Percentiles rank a stretch among this genome's conserved stretches.
Evolutionary conservation across 257 asterid species (phyloP).

Genomic region (Nicotiana obtusifolia): DNA sequence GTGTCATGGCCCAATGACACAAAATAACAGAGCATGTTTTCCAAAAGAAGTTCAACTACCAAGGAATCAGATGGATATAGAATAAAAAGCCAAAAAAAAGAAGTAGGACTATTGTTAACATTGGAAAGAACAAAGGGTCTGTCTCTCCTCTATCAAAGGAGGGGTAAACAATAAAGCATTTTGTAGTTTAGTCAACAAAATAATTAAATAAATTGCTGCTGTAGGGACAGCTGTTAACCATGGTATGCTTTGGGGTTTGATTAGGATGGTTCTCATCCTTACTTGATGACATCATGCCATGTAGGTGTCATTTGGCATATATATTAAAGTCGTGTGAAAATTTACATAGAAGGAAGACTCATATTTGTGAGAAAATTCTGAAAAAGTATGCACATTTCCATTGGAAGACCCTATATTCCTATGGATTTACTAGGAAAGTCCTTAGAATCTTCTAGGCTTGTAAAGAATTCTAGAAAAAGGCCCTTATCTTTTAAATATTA

Average conservation of each 20-base stretch:
- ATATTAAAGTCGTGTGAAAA: no score
- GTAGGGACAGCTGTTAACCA: constrained; percentile 20
- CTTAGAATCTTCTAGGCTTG: no score
- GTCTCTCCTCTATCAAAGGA: constrained; percentile 25
- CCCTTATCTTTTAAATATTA: no score
- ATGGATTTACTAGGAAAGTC: no score
- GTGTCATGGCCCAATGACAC: constrained; percentile 36
- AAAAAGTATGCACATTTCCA: no score
- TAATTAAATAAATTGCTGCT: constrained; percentile 6
- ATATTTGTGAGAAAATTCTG: no score
- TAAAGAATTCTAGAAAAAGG: no score
- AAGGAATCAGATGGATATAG: not conserved
- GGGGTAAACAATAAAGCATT: constrained; percentile 18
- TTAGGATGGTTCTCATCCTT: not conserved
- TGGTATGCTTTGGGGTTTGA: not conserved
- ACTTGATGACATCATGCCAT: no score
- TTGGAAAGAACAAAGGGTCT: not conserved
- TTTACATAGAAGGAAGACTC: no score
- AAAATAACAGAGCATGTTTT: not conserved
- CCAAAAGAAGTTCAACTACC: constrained; percentile 8
- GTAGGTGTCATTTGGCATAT: no score
- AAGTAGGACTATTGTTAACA: not conserved
- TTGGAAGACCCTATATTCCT: no score
- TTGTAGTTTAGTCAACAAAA: constrained; percentile 16
- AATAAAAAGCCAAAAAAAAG: not conserved